A percentile compares a stretch with the other conserved stretches of the same genome.
Evolutionary conservation across 129 eudicot genomes (phyloP).

Genomic region (Tagetes erecta): DNA sequence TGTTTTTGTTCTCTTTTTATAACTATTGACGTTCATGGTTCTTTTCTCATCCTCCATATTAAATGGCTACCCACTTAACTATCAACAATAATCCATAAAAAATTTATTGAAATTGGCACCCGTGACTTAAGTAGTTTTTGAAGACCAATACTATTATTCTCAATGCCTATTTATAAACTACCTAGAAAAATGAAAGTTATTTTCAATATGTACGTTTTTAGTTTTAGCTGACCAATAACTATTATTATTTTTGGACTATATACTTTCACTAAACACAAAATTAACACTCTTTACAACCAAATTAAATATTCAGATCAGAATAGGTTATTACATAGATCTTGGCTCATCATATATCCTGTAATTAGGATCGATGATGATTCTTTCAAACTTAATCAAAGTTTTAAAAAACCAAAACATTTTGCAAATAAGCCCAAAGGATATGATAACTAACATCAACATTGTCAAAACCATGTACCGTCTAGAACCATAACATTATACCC

Average conservation of each 20-base stretch:
- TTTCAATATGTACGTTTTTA: too few relatives aligned
- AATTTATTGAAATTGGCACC: too few relatives aligned
- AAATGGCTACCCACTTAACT: neutral
- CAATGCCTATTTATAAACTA: too few relatives aligned
- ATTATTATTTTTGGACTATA: too few relatives aligned
- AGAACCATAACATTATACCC: neutral
- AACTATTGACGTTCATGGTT: neutral
- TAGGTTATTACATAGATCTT: too few relatives aligned
- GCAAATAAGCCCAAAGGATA: neutral
- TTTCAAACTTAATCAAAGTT: slow-evolving; percentile 4
- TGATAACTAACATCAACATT: neutral
- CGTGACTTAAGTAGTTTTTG: too few relatives aligned
- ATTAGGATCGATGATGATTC: neutral
- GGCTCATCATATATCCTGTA: neutral
- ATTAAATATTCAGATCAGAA: too few relatives aligned
- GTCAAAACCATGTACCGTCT: slow-evolving; percentile 27
- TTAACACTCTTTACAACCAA: too few relatives aligned
- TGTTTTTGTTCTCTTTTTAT: neutral
- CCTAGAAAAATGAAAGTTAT: too few relatives aligned
- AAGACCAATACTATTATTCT: too few relatives aligned
- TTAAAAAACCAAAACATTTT: neutral
- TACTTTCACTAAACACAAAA: slow-evolving; percentile 9
- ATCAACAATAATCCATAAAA: too few relatives aligned
- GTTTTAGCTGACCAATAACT: neutral
- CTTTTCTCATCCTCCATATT: neutral